These are phyloP conservation scores for Suillus tomentosus DNA, from an alignment of 768 basidiomycete species.

Conservation along the genomic window DNA sequence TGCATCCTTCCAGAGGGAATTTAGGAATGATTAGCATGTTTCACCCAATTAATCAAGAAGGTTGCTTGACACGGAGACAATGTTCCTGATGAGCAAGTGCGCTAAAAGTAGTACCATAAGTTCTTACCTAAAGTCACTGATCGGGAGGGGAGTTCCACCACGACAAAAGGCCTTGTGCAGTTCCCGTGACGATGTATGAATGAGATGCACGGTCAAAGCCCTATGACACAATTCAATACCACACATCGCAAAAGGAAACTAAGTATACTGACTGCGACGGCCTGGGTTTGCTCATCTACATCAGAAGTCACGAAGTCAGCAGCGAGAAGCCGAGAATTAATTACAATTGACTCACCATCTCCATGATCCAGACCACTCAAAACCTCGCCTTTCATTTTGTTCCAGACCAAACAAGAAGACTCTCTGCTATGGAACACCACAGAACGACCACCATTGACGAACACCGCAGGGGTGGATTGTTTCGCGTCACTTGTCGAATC, in stretches of 20 bases:
- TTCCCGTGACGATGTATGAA: conserved; percentile 54
- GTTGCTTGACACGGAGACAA: conserved; percentile 7
- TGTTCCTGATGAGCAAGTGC: conserved; percentile 4
- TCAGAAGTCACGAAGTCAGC: conserved; percentile 16
- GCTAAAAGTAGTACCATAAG: neutral
- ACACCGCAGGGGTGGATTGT: conserved; percentile 50
- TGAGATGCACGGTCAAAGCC: conserved; percentile 46
- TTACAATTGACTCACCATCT: conserved; percentile 44
- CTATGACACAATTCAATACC: conserved; percentile 36
- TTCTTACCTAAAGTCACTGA: conserved; percentile 7
- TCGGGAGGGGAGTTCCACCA: conserved; percentile 52
- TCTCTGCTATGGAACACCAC: conserved; percentile 60
- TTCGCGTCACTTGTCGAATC: conserved; percentile 32
- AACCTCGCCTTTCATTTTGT: conserved; percentile 51
- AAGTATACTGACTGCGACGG: conserved; percentile 35
- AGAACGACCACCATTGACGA: conserved; percentile 51
- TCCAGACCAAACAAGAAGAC: conserved; percentile 63
- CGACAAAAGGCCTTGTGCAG: conserved; percentile 51
- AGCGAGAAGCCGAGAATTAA: neutral
- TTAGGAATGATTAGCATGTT: conserved; percentile 9
- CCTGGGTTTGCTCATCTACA: conserved; percentile 34
- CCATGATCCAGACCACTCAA: conserved; percentile 64
- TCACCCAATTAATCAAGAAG: conserved; percentile 10
- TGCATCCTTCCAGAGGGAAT: conserved; percentile 21
- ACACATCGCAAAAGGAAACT: conserved; percentile 6